phyloP scores from a whole-genome alignment of 306 rosid species.

The Begonia peltatifolia region DNA sequence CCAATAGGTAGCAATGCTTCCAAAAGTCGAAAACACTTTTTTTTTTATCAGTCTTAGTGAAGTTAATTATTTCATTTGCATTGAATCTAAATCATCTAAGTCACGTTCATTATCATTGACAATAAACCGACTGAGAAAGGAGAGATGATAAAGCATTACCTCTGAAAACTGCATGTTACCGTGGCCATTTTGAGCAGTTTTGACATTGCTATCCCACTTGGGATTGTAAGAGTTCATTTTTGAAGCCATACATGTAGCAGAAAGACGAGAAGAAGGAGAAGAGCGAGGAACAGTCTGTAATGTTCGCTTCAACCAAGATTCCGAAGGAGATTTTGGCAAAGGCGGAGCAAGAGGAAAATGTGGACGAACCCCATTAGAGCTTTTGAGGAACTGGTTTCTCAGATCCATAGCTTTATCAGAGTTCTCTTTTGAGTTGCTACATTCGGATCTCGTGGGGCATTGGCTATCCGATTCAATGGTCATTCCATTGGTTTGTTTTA shows the following conservation, averaged over 20 bases:
- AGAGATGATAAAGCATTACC: constrained; percentile 30
- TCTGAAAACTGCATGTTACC: constrained; percentile 35
- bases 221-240: constrained; percentile 16
- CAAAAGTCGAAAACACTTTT: too few species aligned
- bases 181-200: constrained; percentile 27
- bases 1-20: too few species aligned
- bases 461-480: constrained; percentile 23
- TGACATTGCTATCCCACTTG: constrained; percentile 43
- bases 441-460: constrained; percentile 7
- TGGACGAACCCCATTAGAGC: constrained; percentile 8
- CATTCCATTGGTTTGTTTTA: constrained; percentile 12
- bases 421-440: constrained; percentile 6
- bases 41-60: too few species aligned
- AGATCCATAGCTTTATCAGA: constrained; percentile 19
- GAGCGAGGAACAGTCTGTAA: constrained; percentile 41
- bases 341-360: constrained; percentile 42
- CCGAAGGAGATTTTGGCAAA: constrained; percentile 77
- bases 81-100: too few species aligned
- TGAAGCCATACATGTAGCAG: too few species aligned
- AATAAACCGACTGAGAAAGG: constrained; percentile 10
- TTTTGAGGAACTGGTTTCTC: constrained; percentile 13
- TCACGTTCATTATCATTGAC: too few species aligned
- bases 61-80: too few species aligned
- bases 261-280: constrained; percentile 17
- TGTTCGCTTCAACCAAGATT: constrained; percentile 82